Evolutionary conservation across 1,139 yeast species (phyloP).

Genomic region (Suhomyces wounanorum): DNA sequence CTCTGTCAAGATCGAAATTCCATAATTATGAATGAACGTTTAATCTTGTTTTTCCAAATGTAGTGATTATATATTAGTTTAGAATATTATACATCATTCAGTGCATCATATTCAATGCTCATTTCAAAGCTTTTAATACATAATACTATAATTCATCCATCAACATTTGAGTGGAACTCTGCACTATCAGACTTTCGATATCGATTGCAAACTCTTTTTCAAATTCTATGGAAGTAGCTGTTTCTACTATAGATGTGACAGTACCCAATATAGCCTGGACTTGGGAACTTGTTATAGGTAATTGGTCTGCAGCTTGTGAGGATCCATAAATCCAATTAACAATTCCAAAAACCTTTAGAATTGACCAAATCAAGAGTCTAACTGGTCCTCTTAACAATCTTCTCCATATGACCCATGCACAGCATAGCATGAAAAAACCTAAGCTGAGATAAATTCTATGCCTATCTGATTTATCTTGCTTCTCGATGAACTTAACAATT

Average conservation of each 20-base stretch:
- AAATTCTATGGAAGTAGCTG: constrained; percentile 8
- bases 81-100: background rate
- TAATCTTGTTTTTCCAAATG: background rate
- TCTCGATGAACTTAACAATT: constrained; percentile 64
- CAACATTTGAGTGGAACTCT: constrained; percentile 12
- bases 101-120: background rate
- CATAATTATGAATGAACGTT: constrained; percentile 10
- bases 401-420: constrained; percentile 67
- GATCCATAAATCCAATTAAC: constrained; percentile 23
- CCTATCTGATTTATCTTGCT: constrained; percentile 66
- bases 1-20: constrained; percentile 50
- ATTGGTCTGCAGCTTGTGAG: background rate
- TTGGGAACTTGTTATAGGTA: background rate
- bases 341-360: constrained; percentile 49
- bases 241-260: background rate
- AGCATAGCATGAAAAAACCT: constrained; percentile 56
- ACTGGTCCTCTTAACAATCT: constrained; percentile 61
- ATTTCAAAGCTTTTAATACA: no score
- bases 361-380: constrained; percentile 57
- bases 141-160: constrained; percentile 17
- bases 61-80: no score
- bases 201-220: constrained; percentile 16
- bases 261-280: background rate
- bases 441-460: constrained; percentile 59
- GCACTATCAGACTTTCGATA: constrained; percentile 10